Conservation (phyloP, 768 basidiomycete species). For the Galerina sulciceps region DNA sequence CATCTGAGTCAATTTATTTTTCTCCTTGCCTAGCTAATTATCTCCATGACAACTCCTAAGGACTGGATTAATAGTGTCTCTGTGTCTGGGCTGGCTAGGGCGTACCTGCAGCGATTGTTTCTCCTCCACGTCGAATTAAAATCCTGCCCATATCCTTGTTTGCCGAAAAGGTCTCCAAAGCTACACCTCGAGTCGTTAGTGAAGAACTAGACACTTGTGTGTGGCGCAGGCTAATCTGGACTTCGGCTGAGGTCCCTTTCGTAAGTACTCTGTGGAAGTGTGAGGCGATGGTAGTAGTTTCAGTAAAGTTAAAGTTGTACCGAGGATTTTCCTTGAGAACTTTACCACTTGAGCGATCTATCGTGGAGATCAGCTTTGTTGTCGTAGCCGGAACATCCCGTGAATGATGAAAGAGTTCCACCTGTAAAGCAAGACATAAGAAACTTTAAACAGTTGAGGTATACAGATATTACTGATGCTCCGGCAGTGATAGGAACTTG, state of each 20-base stretch:
- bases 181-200: conserved; percentile 60
- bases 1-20: background rate
- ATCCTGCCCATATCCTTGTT: conserved; percentile 99
- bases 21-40: conserved; percentile 12
- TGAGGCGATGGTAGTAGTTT: background rate
- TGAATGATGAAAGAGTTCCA: conserved; percentile 96
- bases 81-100: background rate
- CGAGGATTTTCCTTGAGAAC: conserved; percentile 81
- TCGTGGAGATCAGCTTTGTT: conserved; percentile 73
- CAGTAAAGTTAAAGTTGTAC: conserved; percentile 39
- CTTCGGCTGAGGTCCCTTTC: conserved; percentile 85
- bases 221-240: conserved; percentile 78
- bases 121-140: conserved; percentile 84
- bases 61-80: background rate
- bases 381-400: conserved; percentile 90
- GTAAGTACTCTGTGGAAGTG: conserved; percentile 67
- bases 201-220: conserved; percentile 52
- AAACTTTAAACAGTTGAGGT: background rate
- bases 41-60: conserved; percentile 27
- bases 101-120: conserved; percentile 91
- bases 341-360: conserved; percentile 80
- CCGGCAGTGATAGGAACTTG: conserved; percentile 88
- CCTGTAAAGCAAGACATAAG: conserved; percentile 40
- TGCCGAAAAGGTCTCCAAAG: conserved; percentile 80
- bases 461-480: conserved; percentile 58